These are phyloP conservation scores for Cucurbita argyrosperma DNA, from an alignment of 306 rosid genomes.

Conservation along the genomic window DNA sequence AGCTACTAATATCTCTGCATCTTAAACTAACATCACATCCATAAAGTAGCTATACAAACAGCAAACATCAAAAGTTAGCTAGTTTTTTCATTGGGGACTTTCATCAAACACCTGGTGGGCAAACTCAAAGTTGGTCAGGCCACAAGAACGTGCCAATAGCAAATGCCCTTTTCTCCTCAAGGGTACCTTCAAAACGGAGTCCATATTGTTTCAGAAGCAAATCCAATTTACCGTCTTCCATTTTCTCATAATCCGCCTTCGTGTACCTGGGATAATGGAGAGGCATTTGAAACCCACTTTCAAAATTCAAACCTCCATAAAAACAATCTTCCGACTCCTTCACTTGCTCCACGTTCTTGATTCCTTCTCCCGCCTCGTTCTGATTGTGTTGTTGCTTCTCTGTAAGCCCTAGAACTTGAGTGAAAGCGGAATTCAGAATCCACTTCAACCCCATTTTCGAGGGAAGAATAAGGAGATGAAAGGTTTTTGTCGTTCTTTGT, in stretches of 20 bases:
- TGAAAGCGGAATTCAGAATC: not conserved
- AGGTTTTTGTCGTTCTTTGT: not conserved
- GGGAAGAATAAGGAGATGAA: not conserved
- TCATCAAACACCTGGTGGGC: not conserved
- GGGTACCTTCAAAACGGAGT: constrained; percentile 4
- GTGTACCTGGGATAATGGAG: constrained; percentile 20
- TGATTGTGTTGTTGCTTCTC: not conserved
- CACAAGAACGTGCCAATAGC: constrained; percentile 16
- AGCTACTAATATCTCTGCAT: not conserved
- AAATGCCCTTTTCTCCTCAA: constrained; percentile 14
- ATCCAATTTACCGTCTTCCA: constrained; percentile 13
- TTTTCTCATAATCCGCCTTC: constrained; percentile 14
- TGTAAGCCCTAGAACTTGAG: not conserved
- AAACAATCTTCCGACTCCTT: not conserved
- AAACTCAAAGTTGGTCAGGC: constrained; percentile 7
- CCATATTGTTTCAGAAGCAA: constrained; percentile 20
- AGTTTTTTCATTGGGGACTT: not conserved
- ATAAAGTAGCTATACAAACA: not conserved
- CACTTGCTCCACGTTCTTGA: not conserved
- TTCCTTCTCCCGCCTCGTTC: not conserved
- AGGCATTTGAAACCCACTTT: constrained; percentile 19
- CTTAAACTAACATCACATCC: not conserved
- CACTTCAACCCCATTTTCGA: constrained; percentile 3
- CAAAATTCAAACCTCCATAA: not conserved
- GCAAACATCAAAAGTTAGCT: not conserved